Base-by-base conservation (phyloP, 2,329 filamentous ascomycete genomes). In the Calonectria leucothoes region DNA sequence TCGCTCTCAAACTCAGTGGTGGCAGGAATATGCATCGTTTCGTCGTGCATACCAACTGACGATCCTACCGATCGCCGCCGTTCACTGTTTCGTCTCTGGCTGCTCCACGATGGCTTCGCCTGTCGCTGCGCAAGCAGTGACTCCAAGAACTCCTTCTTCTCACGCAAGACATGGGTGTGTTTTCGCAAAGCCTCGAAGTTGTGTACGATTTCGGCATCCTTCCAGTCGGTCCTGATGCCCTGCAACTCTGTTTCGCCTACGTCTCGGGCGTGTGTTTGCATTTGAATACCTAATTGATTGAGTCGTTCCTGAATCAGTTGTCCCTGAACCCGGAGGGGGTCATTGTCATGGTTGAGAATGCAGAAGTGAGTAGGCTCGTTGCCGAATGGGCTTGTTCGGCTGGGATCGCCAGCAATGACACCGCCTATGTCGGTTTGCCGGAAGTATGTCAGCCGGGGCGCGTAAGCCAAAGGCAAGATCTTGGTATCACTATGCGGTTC, bases 371-470 rank as follows among this genome's bases (percentile, higher is more conserved):
- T 98, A 0, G 94, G 93, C 83, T 99, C 97, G 66, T 97, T 91
- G 14, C 97, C 97, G 82, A 99, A 99, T 0, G 94, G 93, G 83
- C 96, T 98, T 17, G 93, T 95, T 49, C 95, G 90, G 69, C 94
- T 93, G 11, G 94, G 91, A 79, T 98, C 95, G n/a, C 94, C 93
- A 64, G 92, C 91, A 74, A 95, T 95, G 27, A 92, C 90, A 73
- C 94, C 93, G 20, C 92, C 92, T 82, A 98, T 97, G 79, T 99
- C 97, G 1, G 97, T 99, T 84, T 99, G 95, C 37, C 97, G 92
- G 87, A 98, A 98, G 84, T 99, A 99, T 0, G 97, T 98, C 81
- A 99, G 94, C 1, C 97, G 92, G n/a, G 97, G 97, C 25, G 96
- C 95, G 80, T 93, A 98, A 0, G 94, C 96, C 11, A 99, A 89